Evolutionary conservation across 2,329 filamentous ascomycete genomes (phyloP), one percentile per base, ranked within the genome.

Genomic region (Diaporthe citri): DNA sequence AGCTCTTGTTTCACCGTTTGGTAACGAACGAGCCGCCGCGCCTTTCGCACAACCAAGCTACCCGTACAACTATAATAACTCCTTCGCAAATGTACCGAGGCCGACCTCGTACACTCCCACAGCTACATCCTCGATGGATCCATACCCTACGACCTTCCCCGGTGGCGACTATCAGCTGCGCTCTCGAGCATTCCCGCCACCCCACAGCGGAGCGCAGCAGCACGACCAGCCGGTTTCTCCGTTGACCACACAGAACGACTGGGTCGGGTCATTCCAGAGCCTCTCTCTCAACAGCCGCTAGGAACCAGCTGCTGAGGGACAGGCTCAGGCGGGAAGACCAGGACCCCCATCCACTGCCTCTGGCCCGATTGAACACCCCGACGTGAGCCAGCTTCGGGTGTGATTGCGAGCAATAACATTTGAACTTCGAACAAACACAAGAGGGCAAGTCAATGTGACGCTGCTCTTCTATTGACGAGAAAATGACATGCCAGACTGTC

Each of bases 251-350:
- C 87, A 88, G 79, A 85, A 87, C 64, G 92, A 93, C 67, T 94
- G 93, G 92, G 84, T 88, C 36, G 85, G 86, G 71, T 84, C 88
- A 8, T 94, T 95, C 81, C 93, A 95, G 81, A 90, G 93, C 13
- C 85, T 95, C 25, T 95, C 93, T 2, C 88, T 95, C 77, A 93
- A 93, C 80, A 90, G 90, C 77, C 88, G 89, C 76, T 90, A 80
- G 84, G 76, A 60, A 36, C 43, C 56, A 31, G 64, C 46, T 20
- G 64, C 8, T 43, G 22, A 43, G 43, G 57, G 22, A 57, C 66
- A 52, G 15, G 36, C 51, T 41, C 22, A 39, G 13, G 62, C 64
- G 22, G 25, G 31, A 17, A 46, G 46, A 31, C 7, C 12, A 31
- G 5, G n/a, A 7, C 43, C 41, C 15, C 28, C 20, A 31, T 17